Evolutionary conservation across 192 early-diverging fungal genomes (phyloP), one percentile per base, ranked within the genome.

Genomic region (Coemansia reversa): DNA sequence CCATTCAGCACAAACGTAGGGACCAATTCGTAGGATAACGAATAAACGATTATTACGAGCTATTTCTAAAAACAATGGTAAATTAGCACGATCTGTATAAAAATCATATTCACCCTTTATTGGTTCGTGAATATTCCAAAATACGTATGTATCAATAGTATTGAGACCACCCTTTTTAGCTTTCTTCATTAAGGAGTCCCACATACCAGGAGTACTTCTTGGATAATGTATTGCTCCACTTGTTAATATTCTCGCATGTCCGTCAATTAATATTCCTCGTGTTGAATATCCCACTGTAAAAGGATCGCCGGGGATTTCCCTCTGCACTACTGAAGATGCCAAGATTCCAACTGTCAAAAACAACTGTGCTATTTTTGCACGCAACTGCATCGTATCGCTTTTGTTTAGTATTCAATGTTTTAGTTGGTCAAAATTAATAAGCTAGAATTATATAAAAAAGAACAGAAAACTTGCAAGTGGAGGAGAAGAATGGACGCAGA

Each of bases 101-200:
- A 87, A 88, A 60, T 88, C 85, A 55, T 81, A 86, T 3, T 62
- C 18, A 49, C 86, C 84, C 60, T 83, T 73, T 20, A 18, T 60
- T 18, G 66, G 59, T 66, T 89, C 87, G 58, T 89, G 86, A 30
- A 85, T 70, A 72, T 86, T 86, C 87, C 87, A 89, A 60, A 87
- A 87, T 24, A 89, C 87, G 47, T 87, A 86, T 5, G 86, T 87
- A 56, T 87, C 86, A 67, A 89, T 83, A 45, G 79, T 78, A 65
- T 86, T 86, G 55, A 86, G 68, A 18, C 86, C 86, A 28, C 71
- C 74, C 20, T 7, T 22, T 53, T 85, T 86, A 55, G 76, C 79
- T 56, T 76, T 73, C 24, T 73, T 63, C 68, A 88, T 72, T 19
- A 86, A 62, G 35, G 65, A 62, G 35, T 82, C 84, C 85, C 87